These are phyloP conservation scores for Fusarium equiseti DNA, from an alignment of 2,329 filamentous ascomycete species.

Conservation along the genomic window DNA sequence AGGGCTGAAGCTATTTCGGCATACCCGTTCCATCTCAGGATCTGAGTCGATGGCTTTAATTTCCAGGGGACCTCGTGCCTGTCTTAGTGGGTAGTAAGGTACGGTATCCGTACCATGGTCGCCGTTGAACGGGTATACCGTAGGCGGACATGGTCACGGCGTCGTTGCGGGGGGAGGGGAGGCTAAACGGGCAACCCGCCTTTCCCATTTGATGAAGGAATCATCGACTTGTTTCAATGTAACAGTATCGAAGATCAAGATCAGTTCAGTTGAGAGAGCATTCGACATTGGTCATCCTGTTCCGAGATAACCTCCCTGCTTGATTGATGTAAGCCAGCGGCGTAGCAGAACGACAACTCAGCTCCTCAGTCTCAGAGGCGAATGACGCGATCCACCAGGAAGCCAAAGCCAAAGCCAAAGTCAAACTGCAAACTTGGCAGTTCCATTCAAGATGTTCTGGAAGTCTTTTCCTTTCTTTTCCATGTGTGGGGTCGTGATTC, in stretches of 20 bases:
- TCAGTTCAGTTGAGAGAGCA: slow-evolving; percentile 14
- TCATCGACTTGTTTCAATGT: slow-evolving; percentile 6
- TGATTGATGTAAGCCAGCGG: slow-evolving; percentile 17
- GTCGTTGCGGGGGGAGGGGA: slow-evolving; percentile 5
- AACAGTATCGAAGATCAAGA: slow-evolving; percentile 38
- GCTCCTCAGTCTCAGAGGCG: slow-evolving; percentile 3
- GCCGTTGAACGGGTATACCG: slow-evolving; percentile 18
- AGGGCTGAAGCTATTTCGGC: slow-evolving; percentile 14
- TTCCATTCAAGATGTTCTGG: slow-evolving; percentile 18
- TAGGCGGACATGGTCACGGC: slow-evolving; percentile 21
- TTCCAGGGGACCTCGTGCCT: background rate
- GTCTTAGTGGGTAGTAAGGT: slow-evolving; percentile 3
- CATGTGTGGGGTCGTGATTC: slow-evolving; percentile 3
- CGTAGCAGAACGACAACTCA: slow-evolving; percentile 15
- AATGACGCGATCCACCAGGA: slow-evolving; percentile 1
- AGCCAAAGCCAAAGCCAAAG: background rate
- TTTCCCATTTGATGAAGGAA: slow-evolving; percentile 13
- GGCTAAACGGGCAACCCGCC: slow-evolving; percentile 5
- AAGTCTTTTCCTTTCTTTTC: slow-evolving; percentile 19
- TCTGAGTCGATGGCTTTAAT: background rate
- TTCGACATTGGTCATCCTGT: slow-evolving; percentile 8
- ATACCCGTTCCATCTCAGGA: slow-evolving; percentile 11
- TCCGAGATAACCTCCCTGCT: slow-evolving; percentile 9
- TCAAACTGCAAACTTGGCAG: slow-evolving; percentile 21
- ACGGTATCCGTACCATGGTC: background rate